Evolutionary conservation across 2,329 filamentous ascomycete species (phyloP).

Genomic region (Rhynchosporium agropyri): DNA sequence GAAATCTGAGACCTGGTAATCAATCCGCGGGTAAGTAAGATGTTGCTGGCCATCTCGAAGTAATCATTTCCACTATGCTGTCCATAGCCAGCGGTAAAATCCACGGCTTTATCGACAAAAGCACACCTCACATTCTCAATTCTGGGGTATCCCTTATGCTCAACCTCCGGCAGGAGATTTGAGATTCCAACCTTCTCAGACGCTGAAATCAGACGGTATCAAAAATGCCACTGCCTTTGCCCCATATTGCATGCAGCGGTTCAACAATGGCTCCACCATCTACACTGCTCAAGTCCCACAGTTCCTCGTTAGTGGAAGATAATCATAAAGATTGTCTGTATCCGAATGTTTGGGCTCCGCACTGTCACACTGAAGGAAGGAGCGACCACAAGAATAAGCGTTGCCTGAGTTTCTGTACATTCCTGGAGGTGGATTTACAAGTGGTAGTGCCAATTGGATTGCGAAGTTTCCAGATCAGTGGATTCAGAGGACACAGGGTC

Average conservation of each 20-base stretch:
- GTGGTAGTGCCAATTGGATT: conserved; percentile 20
- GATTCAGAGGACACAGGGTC: conserved; percentile 23
- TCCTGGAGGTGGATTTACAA: conserved; percentile 47
- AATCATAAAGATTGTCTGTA: conserved; percentile 44
- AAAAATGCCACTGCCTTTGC: conserved; percentile 30
- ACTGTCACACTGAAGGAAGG: conserved; percentile 12
- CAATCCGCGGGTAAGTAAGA: not conserved
- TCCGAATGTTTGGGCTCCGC: conserved; percentile 43
- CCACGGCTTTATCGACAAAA: conserved; percentile 27
- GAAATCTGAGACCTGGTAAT: not conserved
- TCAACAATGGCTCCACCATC: conserved; percentile 19
- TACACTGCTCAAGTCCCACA: conserved; percentile 22
- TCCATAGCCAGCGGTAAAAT: conserved; percentile 26
- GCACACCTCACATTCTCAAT: conserved; percentile 36
- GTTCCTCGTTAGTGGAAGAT: conserved; percentile 27
- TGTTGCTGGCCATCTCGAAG: not conserved
- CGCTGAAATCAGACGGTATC: conserved; percentile 2
- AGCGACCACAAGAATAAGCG: conserved; percentile 30
- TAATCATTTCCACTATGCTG: not conserved
- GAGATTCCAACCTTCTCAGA: conserved; percentile 43
- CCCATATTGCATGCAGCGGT: conserved; percentile 31
- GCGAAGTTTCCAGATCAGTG: conserved; percentile 25
- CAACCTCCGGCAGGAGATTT: conserved; percentile 43
- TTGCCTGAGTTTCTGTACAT: conserved; percentile 48
- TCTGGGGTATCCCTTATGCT: conserved; percentile 47